Base-by-base conservation (phyloP, 2,329 filamentous ascomycete genomes). In the Rutstroemia sp. region DNA sequence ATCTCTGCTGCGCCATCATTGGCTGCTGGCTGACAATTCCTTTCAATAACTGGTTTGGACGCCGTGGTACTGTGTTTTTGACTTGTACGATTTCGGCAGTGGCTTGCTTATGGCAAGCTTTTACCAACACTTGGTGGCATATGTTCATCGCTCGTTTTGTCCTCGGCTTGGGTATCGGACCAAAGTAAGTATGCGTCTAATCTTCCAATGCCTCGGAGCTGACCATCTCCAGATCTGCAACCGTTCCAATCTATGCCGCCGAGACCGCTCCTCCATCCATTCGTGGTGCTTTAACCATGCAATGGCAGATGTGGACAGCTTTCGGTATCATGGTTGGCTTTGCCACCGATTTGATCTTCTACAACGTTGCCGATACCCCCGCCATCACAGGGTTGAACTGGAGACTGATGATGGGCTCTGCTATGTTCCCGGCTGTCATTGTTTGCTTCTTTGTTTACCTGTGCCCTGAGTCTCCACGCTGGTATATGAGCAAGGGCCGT, bases 61-160 rank as follows among this genome's bases (percentile, higher is more conserved):
- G 84, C 34, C 79, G 83, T 51, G 81, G 83, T 9, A 79, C 81
- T 48, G 87, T 87, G 58, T 87, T 86, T 65, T 73, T 88, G 38
- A 81, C 84, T 6, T 88, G 86, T 62, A 70, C 80, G 30, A 76
- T 89, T 61, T 84, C 83, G 0, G 76, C 79, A 14, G 71, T 84
- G 62, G 84, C 87, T 67, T 86, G 80, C 63, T 70, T 86, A 2
- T 64, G 85, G 16, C 72, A 83, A 1, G 83, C 78, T 0, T 64
- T 82, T 12, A 75, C 76, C 8, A 80, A 84, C 60, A 80, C 70
- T 34, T 88, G 83, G 82, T 69, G 68, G 16, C 75, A 85, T 61
- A 72, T 86, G 4, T 75, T 82, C 37, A 71, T 76, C 16, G 76
- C 73, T 54, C 78, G 81, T 70, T 71, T 80, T n/a, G 73, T 86